Evolutionary conservation across 1,284 basidiomycete genomes (phyloP), one percentile per base, ranked within the genome.

Genomic region (Tilletiopsis washingtonensis): DNA sequence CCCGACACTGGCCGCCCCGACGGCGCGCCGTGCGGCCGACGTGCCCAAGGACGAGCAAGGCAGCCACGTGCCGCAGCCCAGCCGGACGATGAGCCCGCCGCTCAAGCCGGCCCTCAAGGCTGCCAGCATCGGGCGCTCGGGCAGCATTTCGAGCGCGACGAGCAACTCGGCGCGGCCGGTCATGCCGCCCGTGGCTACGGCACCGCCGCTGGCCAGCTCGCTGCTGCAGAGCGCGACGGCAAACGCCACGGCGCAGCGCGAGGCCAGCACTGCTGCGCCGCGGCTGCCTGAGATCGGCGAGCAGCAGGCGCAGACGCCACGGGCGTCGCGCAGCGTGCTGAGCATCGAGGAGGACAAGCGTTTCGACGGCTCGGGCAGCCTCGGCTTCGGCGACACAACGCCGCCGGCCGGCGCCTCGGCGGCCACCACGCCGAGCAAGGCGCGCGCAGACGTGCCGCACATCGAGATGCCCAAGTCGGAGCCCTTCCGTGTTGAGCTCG

Each of bases 341-440:
- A 69, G 62, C 51, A 58, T 71, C 17, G 56, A 53, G 21, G 47
- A 67, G 34, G 64, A 69, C 53, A 55, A 57, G 36, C 54, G 43
- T 38, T 62, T 71, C 23, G 69, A 71, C 40, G 69, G 69, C 26
- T 67, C 62, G 4, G 69, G 69, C 5, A 57, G 59, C 40, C 54
- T 71, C 14, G 64, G 64, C 37, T 21, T 67, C 1, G 40, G 24
- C 26, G n/a, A 17, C 17, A 34, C 29, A 29, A 38, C 26, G 44
- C 23, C 5, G 9, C 11, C 12, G 40, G 7, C 39, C 14, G 15
- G 43, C 25, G 26, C 34, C 27, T 17, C 36, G n/a, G 36, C 25
- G 26, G 25, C 39, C n/a, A 32, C 7, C 23, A 43, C 40, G 5
- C 40, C 51, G 4, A 24, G 42, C 0, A 48, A 47, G 42, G 6